These are phyloP conservation scores for Porodaedalea pini DNA, from an alignment of 1,284 basidiomycete species.

Conservation along the genomic window DNA sequence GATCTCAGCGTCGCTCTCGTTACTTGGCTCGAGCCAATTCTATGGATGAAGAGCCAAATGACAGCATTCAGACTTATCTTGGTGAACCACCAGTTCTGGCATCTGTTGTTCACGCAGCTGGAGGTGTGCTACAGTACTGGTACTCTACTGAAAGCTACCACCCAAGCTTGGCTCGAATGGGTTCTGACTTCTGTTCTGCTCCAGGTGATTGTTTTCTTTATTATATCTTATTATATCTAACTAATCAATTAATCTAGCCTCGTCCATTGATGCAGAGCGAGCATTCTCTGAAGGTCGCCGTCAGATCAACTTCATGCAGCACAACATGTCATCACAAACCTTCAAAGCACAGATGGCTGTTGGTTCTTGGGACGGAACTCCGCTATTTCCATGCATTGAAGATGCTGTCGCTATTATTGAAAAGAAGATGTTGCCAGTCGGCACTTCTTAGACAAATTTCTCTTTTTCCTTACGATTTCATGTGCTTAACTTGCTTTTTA, in stretches of 20 bases:
- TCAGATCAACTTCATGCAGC: slow-evolving; percentile 32
- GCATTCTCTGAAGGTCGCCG: slow-evolving; percentile 30
- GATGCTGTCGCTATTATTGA: too few species aligned
- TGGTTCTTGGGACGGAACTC: slow-evolving; percentile 27
- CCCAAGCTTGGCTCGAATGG: neutral
- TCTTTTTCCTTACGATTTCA: too few species aligned
- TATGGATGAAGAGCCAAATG: neutral
- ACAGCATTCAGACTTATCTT: neutral
- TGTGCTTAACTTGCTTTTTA: too few species aligned
- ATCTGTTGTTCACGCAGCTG: too few species aligned
- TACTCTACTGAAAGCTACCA: neutral
- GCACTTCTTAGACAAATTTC: too few species aligned
- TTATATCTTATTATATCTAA: neutral
- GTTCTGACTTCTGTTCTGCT: neutral
- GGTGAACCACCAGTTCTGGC: neutral
- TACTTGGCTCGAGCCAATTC: neutral
- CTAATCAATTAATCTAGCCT: slow-evolving; percentile 2
- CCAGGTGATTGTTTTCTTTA: neutral
- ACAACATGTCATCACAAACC: slow-evolving; percentile 30
- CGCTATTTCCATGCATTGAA: too few species aligned
- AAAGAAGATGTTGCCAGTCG: too few species aligned
- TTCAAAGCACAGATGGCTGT: slow-evolving; percentile 32
- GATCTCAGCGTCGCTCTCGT: neutral
- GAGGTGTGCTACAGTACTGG: too few species aligned
- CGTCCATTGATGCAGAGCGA: slow-evolving; percentile 21